Evolutionary conservation across 177 flowering plant species (phyloP).

Genomic region (Vitis hybrid): DNA sequence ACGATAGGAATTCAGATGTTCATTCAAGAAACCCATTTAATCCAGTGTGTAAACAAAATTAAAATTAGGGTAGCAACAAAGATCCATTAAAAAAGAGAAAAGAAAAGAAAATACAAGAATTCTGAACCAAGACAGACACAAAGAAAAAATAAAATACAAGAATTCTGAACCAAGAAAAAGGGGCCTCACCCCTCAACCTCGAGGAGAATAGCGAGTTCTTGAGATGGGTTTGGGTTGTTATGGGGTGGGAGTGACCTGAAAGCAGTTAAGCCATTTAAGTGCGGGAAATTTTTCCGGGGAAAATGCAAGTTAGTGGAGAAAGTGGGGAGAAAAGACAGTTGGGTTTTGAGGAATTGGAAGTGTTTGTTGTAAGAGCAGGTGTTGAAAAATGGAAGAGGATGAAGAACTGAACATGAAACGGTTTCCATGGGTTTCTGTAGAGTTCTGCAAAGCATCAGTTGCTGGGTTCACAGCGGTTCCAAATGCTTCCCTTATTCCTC

Average conservation of each 20-base stretch:
- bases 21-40: not conserved
- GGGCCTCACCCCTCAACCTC: slow-evolving; percentile 58
- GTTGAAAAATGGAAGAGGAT: slow-evolving; percentile 4
- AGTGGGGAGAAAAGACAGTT: slow-evolving; percentile 2
- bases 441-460: no score
- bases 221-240: slow-evolving; percentile 21
- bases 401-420: slow-evolving; percentile 17
- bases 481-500: no score
- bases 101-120: not conserved
- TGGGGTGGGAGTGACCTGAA: slow-evolving; percentile 17
- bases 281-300: slow-evolving; percentile 9
- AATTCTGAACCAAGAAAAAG: not conserved
- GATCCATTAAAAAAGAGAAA: not conserved
- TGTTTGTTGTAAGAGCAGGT: not conserved
- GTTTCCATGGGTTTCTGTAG: slow-evolving; percentile 18
- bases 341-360: not conserved
- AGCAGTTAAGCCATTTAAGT: slow-evolving; percentile 15
- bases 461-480: no score
- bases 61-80: not conserved
- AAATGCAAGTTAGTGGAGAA: slow-evolving; percentile 13
- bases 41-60: not conserved
- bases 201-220: slow-evolving; percentile 51
- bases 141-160: not conserved
- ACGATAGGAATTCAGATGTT: not conserved
- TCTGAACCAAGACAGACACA: not conserved